Evolutionary conservation across 768 basidiomycete genomes (phyloP).

Genomic region (Rhodocollybia butyracea): DNA sequence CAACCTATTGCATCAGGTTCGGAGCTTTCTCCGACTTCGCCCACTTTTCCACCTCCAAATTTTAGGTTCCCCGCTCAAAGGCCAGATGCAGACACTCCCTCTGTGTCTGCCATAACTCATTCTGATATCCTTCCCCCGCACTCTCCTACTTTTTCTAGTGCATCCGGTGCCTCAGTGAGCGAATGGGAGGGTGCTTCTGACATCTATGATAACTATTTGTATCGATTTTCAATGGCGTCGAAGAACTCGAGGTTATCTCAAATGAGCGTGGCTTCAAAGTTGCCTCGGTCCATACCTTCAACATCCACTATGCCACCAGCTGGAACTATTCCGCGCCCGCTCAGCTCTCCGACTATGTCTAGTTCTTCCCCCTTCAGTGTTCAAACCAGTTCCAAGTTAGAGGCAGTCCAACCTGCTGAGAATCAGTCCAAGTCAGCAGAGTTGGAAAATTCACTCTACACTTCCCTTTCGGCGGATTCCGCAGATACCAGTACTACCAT

Average conservation of each 20-base stretch:
- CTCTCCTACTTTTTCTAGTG: background rate
- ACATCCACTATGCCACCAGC: conserved; percentile 17
- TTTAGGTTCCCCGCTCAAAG: conserved; percentile 5
- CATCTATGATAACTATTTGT: conserved; percentile 72
- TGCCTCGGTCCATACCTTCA: conserved; percentile 16
- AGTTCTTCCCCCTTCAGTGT: background rate
- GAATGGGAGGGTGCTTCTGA: conserved; percentile 69
- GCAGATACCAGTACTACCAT: background rate
- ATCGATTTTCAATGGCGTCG: conserved; percentile 32
- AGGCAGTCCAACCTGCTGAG: background rate
- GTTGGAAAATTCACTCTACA: background rate
- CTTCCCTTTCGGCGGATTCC: background rate
- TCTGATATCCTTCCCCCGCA: background rate
- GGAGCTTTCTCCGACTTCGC: background rate
- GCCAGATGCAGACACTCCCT: conserved; percentile 23
- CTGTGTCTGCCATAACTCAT: background rate
- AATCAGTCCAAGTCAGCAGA: background rate
- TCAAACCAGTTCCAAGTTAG: background rate
- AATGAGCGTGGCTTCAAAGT: conserved; percentile 4
- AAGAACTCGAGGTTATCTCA: conserved; percentile 23
- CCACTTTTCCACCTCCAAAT: conserved; percentile 2
- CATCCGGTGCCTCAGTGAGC: conserved; percentile 1
- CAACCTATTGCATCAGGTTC: conserved; percentile 16
- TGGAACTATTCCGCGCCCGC: conserved; percentile 8
- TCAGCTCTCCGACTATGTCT: background rate